Conservation (phyloP, 345 rosid genomes). For the Lumnitzera racemosa region DNA sequence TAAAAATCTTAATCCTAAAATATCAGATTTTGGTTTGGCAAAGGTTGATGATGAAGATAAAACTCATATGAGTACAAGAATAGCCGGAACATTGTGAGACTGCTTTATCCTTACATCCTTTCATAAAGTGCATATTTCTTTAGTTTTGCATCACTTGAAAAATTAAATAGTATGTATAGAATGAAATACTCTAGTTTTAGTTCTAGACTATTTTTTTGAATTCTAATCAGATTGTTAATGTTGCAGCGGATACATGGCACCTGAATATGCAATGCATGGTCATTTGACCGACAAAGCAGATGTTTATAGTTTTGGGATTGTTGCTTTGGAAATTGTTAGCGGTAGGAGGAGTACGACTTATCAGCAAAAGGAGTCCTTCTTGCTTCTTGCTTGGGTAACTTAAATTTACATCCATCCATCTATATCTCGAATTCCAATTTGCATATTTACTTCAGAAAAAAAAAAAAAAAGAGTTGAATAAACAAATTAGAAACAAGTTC, state of each 20-base stretch:
- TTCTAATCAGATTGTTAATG: too few species aligned
- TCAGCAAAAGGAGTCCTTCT: not conserved
- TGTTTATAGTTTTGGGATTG: constrained; percentile 33
- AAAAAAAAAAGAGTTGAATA: too few species aligned
- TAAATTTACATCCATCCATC: not conserved
- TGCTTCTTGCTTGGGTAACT: constrained; percentile 32
- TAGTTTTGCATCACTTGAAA: not conserved
- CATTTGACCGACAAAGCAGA: constrained; percentile 29
- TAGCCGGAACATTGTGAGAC: constrained; percentile 64
- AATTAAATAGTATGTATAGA: too few species aligned
- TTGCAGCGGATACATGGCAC: constrained; percentile 39
- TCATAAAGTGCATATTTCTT: not conserved
- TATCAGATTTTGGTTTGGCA: constrained; percentile 73
- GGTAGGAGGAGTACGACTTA: constrained; percentile 16
- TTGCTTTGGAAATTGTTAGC: constrained; percentile 26
- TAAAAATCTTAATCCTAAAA: constrained; percentile 38
- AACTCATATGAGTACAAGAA: constrained; percentile 59
- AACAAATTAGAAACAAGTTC: too few species aligned
- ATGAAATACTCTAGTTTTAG: too few species aligned
- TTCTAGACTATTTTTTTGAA: too few species aligned
- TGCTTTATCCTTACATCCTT: not conserved
- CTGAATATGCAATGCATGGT: constrained; percentile 32
- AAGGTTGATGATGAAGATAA: constrained; percentile 64
- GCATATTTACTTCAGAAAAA: too few species aligned
- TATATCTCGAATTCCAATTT: not conserved